Conservation (phyloP, 1,139 yeast genomes). For the Candida sp. region DNA sequence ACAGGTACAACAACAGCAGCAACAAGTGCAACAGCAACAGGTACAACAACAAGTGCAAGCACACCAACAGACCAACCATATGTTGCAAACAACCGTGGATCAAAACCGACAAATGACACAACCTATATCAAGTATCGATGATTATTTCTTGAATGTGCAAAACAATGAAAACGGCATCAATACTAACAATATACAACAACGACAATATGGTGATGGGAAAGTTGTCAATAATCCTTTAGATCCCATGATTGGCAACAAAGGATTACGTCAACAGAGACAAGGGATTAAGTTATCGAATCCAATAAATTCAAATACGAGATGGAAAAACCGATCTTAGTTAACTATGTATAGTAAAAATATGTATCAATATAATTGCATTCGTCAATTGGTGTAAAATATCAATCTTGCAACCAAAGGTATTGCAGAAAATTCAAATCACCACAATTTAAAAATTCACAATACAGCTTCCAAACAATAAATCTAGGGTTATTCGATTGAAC, state of each 20-base stretch:
- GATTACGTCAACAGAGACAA: slow-evolving; percentile 1
- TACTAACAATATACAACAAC: background rate
- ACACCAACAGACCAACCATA: slow-evolving; percentile 5
- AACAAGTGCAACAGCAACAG: slow-evolving; percentile 3
- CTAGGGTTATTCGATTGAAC: too few relatives aligned
- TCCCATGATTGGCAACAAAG: slow-evolving; percentile 1
- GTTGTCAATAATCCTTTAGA: background rate
- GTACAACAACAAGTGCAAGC: slow-evolving; percentile 4
- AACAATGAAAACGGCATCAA: slow-evolving; percentile 2
- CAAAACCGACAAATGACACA: slow-evolving; percentile 6
- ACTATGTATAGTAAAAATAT: background rate
- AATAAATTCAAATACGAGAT: slow-evolving; percentile 1
- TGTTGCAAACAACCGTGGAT: slow-evolving; percentile 2
- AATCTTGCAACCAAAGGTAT: background rate
- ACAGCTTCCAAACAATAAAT: background rate
- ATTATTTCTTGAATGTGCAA: slow-evolving; percentile 21
- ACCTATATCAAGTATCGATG: slow-evolving; percentile 29
- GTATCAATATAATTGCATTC: background rate
- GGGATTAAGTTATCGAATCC: slow-evolving; percentile 2
- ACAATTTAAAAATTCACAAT: too few relatives aligned
- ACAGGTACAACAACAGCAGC: slow-evolving; percentile 7
- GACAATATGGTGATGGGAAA: background rate
- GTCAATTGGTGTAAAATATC: too few relatives aligned
- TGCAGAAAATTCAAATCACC: background rate
- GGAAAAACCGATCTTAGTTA: slow-evolving; percentile 1